A percentile compares a stretch with the other conserved stretches of the same genome.
Evolutionary conservation across 2,329 filamentous ascomycete species (phyloP).

Genomic region (Talaromyces sp.): DNA sequence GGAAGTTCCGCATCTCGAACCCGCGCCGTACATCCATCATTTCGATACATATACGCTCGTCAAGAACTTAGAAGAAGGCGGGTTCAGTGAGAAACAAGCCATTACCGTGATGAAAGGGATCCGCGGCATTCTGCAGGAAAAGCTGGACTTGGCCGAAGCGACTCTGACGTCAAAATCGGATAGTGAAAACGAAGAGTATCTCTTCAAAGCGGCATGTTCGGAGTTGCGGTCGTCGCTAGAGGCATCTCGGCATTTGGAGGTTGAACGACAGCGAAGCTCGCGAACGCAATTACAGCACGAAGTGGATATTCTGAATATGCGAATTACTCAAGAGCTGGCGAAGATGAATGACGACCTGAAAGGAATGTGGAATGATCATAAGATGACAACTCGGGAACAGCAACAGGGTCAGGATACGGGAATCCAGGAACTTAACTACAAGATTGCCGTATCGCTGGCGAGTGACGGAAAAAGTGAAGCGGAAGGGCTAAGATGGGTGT

Average conservation of each 20-base stretch:
- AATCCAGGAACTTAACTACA: slow-evolving; percentile 94
- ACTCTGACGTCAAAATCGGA: slow-evolving; percentile 85
- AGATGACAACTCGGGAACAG: slow-evolving; percentile 85
- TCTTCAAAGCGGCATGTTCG: slow-evolving; percentile 90
- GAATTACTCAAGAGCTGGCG: slow-evolving; percentile 75
- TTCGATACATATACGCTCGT: slow-evolving; percentile 94
- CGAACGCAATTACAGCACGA: slow-evolving; percentile 87
- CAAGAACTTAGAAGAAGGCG: slow-evolving; percentile 67
- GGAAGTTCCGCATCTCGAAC: slow-evolving; percentile 61
- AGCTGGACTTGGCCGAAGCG: slow-evolving; percentile 75
- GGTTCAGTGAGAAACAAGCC: slow-evolving; percentile 71
- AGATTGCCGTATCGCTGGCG: slow-evolving; percentile 85
- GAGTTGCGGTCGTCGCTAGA: slow-evolving; percentile 85
- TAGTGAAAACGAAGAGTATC: slow-evolving; percentile 90
- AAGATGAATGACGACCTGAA: slow-evolving; percentile 87
- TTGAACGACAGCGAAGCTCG: slow-evolving; percentile 79
- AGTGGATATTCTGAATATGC: slow-evolving; percentile 85
- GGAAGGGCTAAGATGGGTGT: slow-evolving; percentile 84
- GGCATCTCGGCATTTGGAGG: slow-evolving; percentile 70
- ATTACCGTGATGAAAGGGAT: slow-evolving; percentile 91
- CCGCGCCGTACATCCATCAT: slow-evolving; percentile 84
- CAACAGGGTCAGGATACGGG: slow-evolving; percentile 80
- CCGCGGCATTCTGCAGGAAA: slow-evolving; percentile 69
- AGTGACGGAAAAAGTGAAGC: slow-evolving; percentile 90
- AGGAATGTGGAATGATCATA: slow-evolving; percentile 92